phyloP scores from a whole-genome alignment of 2,329 filamentous ascomycete species.

The Curvularia hawaiiensis region DNA sequence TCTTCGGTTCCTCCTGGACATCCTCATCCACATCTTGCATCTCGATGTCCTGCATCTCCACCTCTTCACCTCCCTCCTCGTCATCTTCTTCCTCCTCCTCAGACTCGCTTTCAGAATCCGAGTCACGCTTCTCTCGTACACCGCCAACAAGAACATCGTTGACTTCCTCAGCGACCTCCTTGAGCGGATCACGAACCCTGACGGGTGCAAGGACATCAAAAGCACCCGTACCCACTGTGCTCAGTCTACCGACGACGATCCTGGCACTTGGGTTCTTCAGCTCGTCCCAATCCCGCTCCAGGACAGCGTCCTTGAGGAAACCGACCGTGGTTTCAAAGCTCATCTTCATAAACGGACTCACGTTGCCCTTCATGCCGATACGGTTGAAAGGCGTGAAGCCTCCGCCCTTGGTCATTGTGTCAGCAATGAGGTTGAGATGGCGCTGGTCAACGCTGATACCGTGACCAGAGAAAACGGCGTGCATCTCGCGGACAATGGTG shows the following conservation, averaged over 20 bases:
- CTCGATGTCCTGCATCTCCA: conserved; percentile 22
- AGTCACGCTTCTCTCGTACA: conserved; percentile 10
- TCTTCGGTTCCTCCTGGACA: conserved; percentile 8
- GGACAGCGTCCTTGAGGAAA: conserved; percentile 89
- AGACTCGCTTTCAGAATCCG: conserved; percentile 15
- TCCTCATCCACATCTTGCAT: conserved; percentile 11
- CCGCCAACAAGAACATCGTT: conserved; percentile 20
- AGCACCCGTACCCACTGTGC: conserved; percentile 83
- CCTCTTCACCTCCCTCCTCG: conserved; percentile 13
- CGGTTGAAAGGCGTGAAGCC: conserved; percentile 91
- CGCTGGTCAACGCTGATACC: conserved; percentile 90
- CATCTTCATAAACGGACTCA: conserved; percentile 97
- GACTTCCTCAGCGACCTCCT: conserved; percentile 17
- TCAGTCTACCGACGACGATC: conserved; percentile 84
- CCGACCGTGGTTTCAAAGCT: conserved; percentile 97
- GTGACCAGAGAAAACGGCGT: conserved; percentile 85
- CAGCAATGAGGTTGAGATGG: conserved; percentile 93
- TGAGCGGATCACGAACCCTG: conserved; percentile 35
- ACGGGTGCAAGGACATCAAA: conserved; percentile 76
- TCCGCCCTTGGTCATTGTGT: conserved; percentile 96
- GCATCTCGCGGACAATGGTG: conserved; percentile 85
- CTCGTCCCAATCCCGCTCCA: conserved; percentile 90
- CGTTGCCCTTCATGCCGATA: conserved; percentile 81
- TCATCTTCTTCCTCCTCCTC: conserved; percentile 22
- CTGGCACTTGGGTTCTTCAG: conserved; percentile 83